Base-by-base conservation (phyloP, 106 monocot genomes). In the Dioscorea dumetorum region DNA sequence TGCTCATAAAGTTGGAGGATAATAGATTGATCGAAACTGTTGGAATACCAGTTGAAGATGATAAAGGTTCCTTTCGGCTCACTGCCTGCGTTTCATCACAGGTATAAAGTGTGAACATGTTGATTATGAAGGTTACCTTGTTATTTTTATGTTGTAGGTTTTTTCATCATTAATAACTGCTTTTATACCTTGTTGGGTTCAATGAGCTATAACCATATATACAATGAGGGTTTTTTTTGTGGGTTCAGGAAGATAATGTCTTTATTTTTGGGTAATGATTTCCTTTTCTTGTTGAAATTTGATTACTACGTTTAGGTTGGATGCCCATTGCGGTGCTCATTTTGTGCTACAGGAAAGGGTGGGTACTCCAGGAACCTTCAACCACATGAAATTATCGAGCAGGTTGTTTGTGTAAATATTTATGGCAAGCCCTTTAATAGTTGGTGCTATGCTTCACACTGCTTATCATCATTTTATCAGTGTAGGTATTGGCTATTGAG, bases 11-110 rank as follows among this genome's bases (percentile, higher is more conserved):
- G 70, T 73, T 97, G 72, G 88, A 89, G 76, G 95, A 97, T 72
- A 89, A 81, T 67, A 84, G 91, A 82, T 78, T 97, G 78, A 66
- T 97, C 67, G 91, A 97, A 82, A 84, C 91, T 57, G 95, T 97
- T 48, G 95, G 95, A 23, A 91, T 97, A 69, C 95, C 95, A 33
- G 80, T 86, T 22, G 84, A 89, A 66, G 77, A 89, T 75, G 85
- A 77, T 57, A 84, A 88, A 74, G 82, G 89, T 50, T 82, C 80
- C 11, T 48, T 76, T 64, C 85, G 91, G 19, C 87, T 97, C 49
- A 97, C 91, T 76, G 91, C 95, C 14, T 97, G 95, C 65, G 78
- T 97, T n/a, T 97, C 91, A 12, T 97, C 95, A 48, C 95, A 97
- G 88, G 95, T 89, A 67, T 57, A 50, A 15, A 35, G 8, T 58